Base-by-base conservation (phyloP, 2,329 filamentous ascomycete genomes). In the Zymoseptoria ardabiliae region DNA sequence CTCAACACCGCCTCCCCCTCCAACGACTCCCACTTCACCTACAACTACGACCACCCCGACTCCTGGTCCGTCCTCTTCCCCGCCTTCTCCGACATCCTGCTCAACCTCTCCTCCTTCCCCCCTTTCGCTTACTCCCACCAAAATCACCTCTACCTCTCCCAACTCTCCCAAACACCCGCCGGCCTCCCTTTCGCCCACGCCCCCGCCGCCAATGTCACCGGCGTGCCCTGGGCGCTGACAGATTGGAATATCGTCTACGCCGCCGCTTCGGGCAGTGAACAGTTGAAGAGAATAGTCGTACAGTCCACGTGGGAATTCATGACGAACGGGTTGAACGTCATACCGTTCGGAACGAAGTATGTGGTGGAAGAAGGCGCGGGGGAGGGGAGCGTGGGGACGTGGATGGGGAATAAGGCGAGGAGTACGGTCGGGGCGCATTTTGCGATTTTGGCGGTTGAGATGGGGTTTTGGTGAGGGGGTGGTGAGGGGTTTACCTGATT, bases 11-110 rank as follows among this genome's bases (percentile, higher is more conserved):
- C 45, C 8, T 56, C 62, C 5, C 55, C 56, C 20, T 55, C 63
- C 63, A 63, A 25, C 71, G 73, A 21, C 68, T 72, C 56, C 71
- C 67, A 64, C 73, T 68, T 78, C 5, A 80, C 77, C 0, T 74
- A 82, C 61, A 76, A 74, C 21, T 83, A 82, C 65, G 75, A 74
- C 51, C 53, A 64, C 23, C 54, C 61, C 10, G 53, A 57, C 10
- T 66, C 61, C 10, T 70, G 68, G 68, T 68, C 69, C 48, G 75
- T 83, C 2, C 72, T 83, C 19, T 83, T 82, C 70, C 81, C 82
- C 21, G 72, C 81, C 4, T 83, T 77, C 67, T 75, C 76, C 17
- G 79, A 82, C 66, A 68, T 72, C 3, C 72, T 80, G 52, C 69
- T 83, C 50, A 69, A 72, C 9, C 70, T 81, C 17, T 61, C 55